Evolutionary conservation across 805 yeast genomes (phyloP), one percentile per base, ranked within the genome.

Genomic region (Lipomyces lipofer): DNA sequence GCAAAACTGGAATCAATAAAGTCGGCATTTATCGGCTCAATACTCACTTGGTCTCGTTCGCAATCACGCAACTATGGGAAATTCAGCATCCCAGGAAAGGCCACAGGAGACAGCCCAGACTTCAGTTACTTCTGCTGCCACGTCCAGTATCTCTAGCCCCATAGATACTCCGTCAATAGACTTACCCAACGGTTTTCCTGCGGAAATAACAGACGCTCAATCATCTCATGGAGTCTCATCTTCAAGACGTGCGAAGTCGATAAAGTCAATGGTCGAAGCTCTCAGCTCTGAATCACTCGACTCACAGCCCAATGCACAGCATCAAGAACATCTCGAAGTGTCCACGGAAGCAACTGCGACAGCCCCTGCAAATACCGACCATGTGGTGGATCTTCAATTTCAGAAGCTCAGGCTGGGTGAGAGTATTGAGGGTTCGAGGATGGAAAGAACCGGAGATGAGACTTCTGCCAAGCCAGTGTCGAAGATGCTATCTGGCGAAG

Each of bases 401-500:
- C 52, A 47, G n/a, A 32, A 45, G 12, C 43, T 50, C 4, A 39
- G 43, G 33, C 45, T 54, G 25, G 47, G 54, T 24, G 51, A 47
- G 24, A 45, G 45, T n/a, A 51, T 45, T 4, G 54, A 45, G 13
- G 47, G 40, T 36, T 49, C 52, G 2, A 43, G 29, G 17, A 49
- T 47, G 3, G 59, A 40, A n/a, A 46, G 36, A 19, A 28, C 52
- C 8, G 51, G 54, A 4, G 54, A 30, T 24, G 67, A 70, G 51
- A 70, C 66, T 25, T 66, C 54, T 25, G 46, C 52, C 12, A 66
- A 63, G 35, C 68, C 71, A 19, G 57, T 68, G 35, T 63, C 72
- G 3, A 62, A 70, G 32, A 65, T 65, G 49, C 60, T 59, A 3
- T 69, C 71, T 7, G 73, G 69, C 28, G 71, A 68, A 38, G 70